Conservation (phyloP, 176 grass and related monocot genomes). For the Oryza brachyantha region DNA sequence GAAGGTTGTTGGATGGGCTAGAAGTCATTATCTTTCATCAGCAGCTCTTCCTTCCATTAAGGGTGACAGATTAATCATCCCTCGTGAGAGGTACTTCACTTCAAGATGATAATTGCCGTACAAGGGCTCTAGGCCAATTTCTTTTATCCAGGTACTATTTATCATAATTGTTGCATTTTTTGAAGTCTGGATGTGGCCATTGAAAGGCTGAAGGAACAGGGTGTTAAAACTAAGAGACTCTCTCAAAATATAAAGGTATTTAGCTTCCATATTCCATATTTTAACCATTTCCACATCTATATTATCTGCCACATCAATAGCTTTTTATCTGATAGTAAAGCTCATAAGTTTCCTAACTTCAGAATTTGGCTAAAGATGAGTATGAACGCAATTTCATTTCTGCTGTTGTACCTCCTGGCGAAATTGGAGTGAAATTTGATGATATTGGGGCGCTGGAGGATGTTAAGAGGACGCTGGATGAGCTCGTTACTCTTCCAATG, state of each 20-base stretch:
- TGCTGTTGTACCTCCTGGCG: slow-evolving; percentile 80
- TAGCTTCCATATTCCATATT: slow-evolving; percentile 7
- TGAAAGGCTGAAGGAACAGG: slow-evolving; percentile 70
- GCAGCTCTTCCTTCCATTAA: slow-evolving; percentile 52
- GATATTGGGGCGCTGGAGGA: slow-evolving; percentile 93
- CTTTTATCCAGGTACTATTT: slow-evolving; percentile 3
- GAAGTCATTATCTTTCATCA: slow-evolving; percentile 85
- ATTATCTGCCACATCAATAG: neutral
- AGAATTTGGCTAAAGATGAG: slow-evolving; percentile 90
- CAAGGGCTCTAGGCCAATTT: slow-evolving; percentile 24
- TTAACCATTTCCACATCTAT: slow-evolving; percentile 20
- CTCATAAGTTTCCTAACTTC: slow-evolving; percentile 28
- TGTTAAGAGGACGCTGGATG: slow-evolving; percentile 87
- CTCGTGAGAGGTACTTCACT: slow-evolving; percentile 69
- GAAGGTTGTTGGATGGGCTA: slow-evolving; percentile 87
- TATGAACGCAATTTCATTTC: slow-evolving; percentile 89
- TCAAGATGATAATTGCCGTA: slow-evolving; percentile 13
- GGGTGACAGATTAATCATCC: slow-evolving; percentile 69
- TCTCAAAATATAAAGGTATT: slow-evolving; percentile 80
- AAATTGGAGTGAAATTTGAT: slow-evolving; percentile 97
- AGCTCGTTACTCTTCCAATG: slow-evolving; percentile 94
- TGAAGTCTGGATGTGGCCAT: slow-evolving; percentile 81
- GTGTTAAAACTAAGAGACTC: slow-evolving; percentile 65
- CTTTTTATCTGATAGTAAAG: slow-evolving; percentile 13
- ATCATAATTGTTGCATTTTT: slow-evolving; percentile 35